A percentile compares a stretch with the other conserved stretches of the same genome.
phyloP scores from a whole-genome alignment of 1,284 basidiomycete genomes.

The Ceratorhiza oryzae-sativae region DNA sequence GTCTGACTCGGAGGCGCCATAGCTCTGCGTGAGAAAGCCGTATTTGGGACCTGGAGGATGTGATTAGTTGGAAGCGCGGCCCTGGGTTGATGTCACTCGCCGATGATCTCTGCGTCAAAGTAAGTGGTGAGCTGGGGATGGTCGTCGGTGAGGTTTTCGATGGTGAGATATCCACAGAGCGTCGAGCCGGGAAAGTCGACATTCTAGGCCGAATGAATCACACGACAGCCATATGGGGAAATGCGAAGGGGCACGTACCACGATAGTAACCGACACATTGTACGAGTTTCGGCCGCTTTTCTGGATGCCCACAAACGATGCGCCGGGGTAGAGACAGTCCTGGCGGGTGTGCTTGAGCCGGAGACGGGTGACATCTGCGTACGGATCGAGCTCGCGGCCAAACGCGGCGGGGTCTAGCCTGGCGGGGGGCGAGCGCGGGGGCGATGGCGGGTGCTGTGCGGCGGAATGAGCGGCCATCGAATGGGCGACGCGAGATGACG shows the following conservation, averaged over 20 bases:
- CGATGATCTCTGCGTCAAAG: constrained; percentile 94
- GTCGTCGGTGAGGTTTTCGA: constrained; percentile 86
- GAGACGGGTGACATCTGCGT: constrained; percentile 74
- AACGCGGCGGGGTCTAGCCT: constrained; percentile 39
- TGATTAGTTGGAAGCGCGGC: constrained; percentile 13
- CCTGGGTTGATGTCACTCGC: constrained; percentile 57
- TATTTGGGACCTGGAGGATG: constrained; percentile 51
- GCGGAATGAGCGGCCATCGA: constrained; percentile 39
- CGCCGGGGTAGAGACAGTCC: constrained; percentile 82
- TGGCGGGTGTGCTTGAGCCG: constrained; percentile 76
- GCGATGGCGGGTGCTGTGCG: constrained; percentile 41
- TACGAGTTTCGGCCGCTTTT: constrained; percentile 85
- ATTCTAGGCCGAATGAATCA: constrained; percentile 59
- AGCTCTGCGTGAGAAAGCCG: constrained; percentile 80
- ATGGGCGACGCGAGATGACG: constrained; percentile 35
- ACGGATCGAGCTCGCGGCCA: constrained; percentile 57
- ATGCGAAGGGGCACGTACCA: constrained; percentile 60
- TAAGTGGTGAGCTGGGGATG: constrained; percentile 92
- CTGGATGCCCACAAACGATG: constrained; percentile 79
- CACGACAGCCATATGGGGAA: constrained; percentile 39
- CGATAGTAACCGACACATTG: constrained; percentile 81
- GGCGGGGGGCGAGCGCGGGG: constrained; percentile 35
- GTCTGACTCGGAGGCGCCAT: constrained; percentile 81
- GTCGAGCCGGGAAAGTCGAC: constrained; percentile 82
- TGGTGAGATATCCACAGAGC: constrained; percentile 87